Base-by-base conservation (phyloP, 495 filamentous ascomycete genomes). In the Xylaria castorea region DNA sequence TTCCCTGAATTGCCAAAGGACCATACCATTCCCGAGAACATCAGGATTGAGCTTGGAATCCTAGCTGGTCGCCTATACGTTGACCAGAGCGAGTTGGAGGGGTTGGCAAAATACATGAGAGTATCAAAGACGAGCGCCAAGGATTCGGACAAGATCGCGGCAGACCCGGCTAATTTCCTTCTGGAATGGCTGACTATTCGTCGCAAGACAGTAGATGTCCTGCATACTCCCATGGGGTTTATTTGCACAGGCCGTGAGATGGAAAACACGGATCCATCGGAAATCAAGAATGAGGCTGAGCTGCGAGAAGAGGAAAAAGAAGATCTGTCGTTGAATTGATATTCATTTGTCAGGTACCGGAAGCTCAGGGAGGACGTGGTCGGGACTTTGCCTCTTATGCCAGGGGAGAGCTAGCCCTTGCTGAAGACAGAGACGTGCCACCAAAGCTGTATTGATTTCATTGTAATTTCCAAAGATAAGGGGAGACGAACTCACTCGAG, bases 21-120 rank as follows among this genome's bases (percentile, higher is more conserved):
- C 0, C 83, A 81, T 74, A 68, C 30, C 22, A 74, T 83, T 7
- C 87, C 86, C 0, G 55, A 71, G 2, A 86, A 85, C 86, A 75
- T 90, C 14, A 75, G 65, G 5, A 78, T 89, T 57, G 86, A 91
- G 62, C 78, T 91, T 0, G 88, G 87, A 1, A 83, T 91, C 20
- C 82, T 90, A 36, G 80, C 85, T 6, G 89, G 88, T 1, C 80
- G 88, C 1, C 77, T 91, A 0, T 91, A 91, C 70, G 85, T 90
- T 68, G 77, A 84, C 3, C 85, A 77, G 36, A 61, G 75, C 0
- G 85, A 88, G 60, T 80, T 75, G 55, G 68, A 42, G 40, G n/a
- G 64, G 73, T 16, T 64, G 11, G 27, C 5, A 38, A n/a, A 62
- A 57, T 42, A 42, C 73, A 42, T 57, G 34, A 48, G 27, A 50